These are phyloP conservation scores for Dictyostelium brefeldianum DNA, from an alignment of 78 protist species.

Conservation along the genomic window DNA sequence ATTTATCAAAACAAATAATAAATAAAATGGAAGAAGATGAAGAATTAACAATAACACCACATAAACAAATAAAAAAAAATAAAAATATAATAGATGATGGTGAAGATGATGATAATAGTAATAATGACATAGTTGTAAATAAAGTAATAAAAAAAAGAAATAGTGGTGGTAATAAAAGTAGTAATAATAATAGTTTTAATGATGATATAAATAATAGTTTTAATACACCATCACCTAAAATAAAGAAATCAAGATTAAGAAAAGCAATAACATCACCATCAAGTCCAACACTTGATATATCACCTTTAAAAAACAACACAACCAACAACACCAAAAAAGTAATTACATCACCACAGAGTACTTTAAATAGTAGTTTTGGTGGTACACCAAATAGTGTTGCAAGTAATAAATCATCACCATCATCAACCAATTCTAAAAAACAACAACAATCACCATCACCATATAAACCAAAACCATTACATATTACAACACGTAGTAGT, in stretches of 20 bases:
- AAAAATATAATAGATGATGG: background rate
- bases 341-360: too few relatives aligned
- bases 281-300: background rate
- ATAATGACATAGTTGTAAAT: too few relatives aligned
- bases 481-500: background rate
- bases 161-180: background rate
- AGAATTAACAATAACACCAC: background rate
- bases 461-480: background rate
- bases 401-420: background rate
- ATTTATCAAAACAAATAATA: too few relatives aligned
- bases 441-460: background rate
- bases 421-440: background rate
- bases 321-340: too few relatives aligned
- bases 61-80: background rate
- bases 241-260: background rate
- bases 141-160: background rate
- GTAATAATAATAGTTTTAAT: background rate
- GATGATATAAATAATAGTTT: background rate
- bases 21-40: background rate
- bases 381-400: background rate
- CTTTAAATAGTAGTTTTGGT: too few relatives aligned
- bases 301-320: background rate
- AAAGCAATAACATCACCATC: background rate
- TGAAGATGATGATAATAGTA: background rate
- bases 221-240: background rate